Conservation (phyloP, 1,139 yeast genomes). For the Saccharomyces pastorianus region DNA sequence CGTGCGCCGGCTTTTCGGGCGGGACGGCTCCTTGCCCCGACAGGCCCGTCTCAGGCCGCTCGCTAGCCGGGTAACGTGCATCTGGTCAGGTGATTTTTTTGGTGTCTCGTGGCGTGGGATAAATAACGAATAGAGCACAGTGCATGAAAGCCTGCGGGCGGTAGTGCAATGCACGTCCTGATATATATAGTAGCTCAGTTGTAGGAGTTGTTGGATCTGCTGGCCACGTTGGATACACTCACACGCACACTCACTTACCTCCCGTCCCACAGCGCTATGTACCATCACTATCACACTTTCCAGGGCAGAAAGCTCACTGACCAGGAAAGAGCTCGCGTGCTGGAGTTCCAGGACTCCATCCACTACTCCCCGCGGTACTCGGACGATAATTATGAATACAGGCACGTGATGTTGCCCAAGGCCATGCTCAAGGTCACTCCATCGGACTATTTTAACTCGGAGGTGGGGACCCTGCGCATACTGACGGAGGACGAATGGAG, state of each 20-base stretch:
- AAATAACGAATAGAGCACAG: background rate
- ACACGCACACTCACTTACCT: background rate
- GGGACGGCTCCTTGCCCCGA: background rate
- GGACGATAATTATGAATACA: slow-evolving; percentile 80
- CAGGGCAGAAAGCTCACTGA: slow-evolving; percentile 65
- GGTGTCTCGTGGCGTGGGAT: background rate
- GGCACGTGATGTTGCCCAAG: slow-evolving; percentile 96
- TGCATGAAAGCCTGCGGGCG: background rate
- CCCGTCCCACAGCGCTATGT: slow-evolving; percentile 14
- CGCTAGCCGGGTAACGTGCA: background rate
- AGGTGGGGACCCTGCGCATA: slow-evolving; percentile 87
- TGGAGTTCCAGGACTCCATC: slow-evolving; percentile 87
- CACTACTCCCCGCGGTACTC: slow-evolving; percentile 90
- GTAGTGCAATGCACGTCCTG: background rate
- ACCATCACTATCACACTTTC: slow-evolving; percentile 31
- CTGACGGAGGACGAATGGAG: slow-evolving; percentile 96
- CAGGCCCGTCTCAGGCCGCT: background rate
- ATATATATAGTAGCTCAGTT: background rate
- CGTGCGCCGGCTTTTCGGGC: background rate
- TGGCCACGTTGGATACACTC: background rate
- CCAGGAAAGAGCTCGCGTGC: slow-evolving; percentile 74
- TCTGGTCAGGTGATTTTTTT: background rate
- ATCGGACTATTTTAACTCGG: slow-evolving; percentile 90
- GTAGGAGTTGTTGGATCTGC: background rate
- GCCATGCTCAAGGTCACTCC: slow-evolving; percentile 93